Evolutionary conservation across 164 flowering plant species (phyloP).

Genomic region (Vitis amurensis): DNA sequence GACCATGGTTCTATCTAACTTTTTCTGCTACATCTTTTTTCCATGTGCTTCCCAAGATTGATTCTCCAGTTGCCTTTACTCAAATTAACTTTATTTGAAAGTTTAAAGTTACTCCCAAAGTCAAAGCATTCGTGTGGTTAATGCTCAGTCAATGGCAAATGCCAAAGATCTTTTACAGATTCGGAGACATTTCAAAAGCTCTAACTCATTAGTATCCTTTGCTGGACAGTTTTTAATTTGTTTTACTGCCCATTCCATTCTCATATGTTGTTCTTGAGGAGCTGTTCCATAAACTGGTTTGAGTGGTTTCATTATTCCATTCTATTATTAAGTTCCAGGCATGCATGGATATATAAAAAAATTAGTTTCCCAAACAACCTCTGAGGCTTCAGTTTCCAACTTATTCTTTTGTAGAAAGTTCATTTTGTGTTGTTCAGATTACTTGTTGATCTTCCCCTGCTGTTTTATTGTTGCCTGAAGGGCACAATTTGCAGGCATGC

Average conservation of each 20-base stretch:
- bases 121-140: no score
- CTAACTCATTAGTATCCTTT: no score
- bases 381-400: not conserved
- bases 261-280: not conserved
- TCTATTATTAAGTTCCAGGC: no score
- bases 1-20: not conserved
- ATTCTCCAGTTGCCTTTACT: not conserved
- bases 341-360: not conserved
- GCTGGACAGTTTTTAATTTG: not conserved
- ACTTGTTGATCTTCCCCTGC: not conserved
- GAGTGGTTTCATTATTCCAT: no score
- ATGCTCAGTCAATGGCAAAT: not conserved
- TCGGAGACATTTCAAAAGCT: no score
- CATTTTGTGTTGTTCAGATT: no score
- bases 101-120: not conserved
- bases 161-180: not conserved
- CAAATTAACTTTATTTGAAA: no score
- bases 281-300: no score
- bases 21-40: not conserved
- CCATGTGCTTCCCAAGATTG: not conserved
- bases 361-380: not conserved
- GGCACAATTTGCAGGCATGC: slow-evolving; percentile 76
- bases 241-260: not conserved
- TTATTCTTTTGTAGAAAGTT: not conserved
- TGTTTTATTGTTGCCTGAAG: slow-evolving; percentile 29